Base-by-base conservation (phyloP, 352 stramenopile genomes). In the Globisporangium ultimum region DNA sequence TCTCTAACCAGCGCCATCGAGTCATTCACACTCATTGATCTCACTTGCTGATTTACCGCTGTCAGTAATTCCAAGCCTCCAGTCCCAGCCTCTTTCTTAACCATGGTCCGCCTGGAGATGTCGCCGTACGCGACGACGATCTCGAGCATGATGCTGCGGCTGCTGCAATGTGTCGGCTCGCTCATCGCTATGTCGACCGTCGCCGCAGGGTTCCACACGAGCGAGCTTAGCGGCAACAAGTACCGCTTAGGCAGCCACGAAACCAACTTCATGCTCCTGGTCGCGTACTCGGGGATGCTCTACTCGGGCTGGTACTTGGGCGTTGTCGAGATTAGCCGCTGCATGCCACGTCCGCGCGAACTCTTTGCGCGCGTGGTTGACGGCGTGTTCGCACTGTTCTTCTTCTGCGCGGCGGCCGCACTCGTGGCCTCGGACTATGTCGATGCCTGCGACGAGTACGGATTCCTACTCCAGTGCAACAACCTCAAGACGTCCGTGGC, bases 401-500 rank as follows among this genome's bases (percentile, higher is more conserved):
- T 71, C 18, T 42, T 85, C 10, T 61, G 24, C 41, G 64, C 64
- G 9, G 69, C 66, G 0, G 45, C 79, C 17, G 60, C 58, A 11
- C 58, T 85, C 46, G 32, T 38, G 21, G 22, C 41, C 11, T 72
- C 63, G 22, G 66, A 74, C 43, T 74, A 72, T 48, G 67, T 71
- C 11, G 45, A 63, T 48, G 38, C 71, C 28, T 85, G 77, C 41
- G 61, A 64, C 41, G 47, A 59, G 13, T 78, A 75, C 18, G 64
- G 52, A 12, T 41, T 32, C 38, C 54, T 72, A 48, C 59, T 78
- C 51, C 47, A 70, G 45, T 87, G 77, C 60, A 60, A 21, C 47
- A 84, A 82, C 51, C 47, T 87, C 28, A 70, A 66, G 20, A 45
- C 68, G 4, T 67, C 74, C 1, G 58, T 54, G 10, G 48, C 71